These are phyloP conservation scores for Papiliotrema fonsecae DNA, from an alignment of 1,284 basidiomycete species.

Conservation along the genomic window DNA sequence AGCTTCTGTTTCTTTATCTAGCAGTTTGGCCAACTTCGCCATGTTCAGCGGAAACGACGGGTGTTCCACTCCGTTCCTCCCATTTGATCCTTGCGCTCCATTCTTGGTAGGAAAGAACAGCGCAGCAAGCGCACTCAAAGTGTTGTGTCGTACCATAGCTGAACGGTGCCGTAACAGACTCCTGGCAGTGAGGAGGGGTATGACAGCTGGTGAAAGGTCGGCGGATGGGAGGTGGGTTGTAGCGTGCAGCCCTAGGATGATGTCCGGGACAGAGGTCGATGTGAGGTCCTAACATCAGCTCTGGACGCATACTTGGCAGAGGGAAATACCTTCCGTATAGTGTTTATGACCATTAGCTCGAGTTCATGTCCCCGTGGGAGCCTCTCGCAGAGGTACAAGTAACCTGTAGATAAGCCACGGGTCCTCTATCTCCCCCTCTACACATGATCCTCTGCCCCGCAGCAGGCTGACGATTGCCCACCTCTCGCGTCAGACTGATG, in stretches of 20 bases:
- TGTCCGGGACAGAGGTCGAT: constrained; percentile 17
- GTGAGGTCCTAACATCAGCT: constrained; percentile 30
- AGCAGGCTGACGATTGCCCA: too few relatives aligned
- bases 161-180: constrained; percentile 25
- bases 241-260: constrained; percentile 34
- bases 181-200: constrained; percentile 24
- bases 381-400: constrained; percentile 36
- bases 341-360: constrained; percentile 42
- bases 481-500: not conserved
- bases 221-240: constrained; percentile 32
- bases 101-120: constrained; percentile 12
- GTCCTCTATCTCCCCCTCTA: too few relatives aligned
- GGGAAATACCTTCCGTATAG: constrained; percentile 39
- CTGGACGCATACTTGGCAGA: not conserved
- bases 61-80: too few relatives aligned
- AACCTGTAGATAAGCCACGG: constrained; percentile 20
- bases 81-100: too few relatives aligned
- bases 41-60: constrained; percentile 22
- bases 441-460: too few relatives aligned
- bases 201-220: constrained; percentile 41
- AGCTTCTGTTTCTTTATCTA: constrained; percentile 19
- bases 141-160: constrained; percentile 26
- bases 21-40: constrained; percentile 21
- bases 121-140: constrained; percentile 22
- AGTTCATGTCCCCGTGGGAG: constrained; percentile 37